phyloP scores from a whole-genome alignment of 2,329 filamentous ascomycete species.

The Fusarium oxysporum region DNA sequence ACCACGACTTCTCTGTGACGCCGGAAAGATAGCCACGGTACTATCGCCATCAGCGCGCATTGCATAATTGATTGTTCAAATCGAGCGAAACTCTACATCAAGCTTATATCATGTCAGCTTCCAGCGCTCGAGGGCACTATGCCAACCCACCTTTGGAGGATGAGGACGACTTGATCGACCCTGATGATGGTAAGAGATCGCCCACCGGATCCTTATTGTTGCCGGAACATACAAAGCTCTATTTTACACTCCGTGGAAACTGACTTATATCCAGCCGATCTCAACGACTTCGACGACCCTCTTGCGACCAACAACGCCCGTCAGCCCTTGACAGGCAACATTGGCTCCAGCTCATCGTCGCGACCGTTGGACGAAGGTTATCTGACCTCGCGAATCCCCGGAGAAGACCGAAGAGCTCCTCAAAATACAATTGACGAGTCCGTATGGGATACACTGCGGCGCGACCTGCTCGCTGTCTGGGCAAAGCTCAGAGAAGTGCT shows the following conservation, averaged over 20 bases:
- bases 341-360: slow-evolving; percentile 70
- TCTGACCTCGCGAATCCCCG: slow-evolving; percentile 88
- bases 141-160: slow-evolving; percentile 71
- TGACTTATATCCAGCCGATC: slow-evolving; percentile 70
- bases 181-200: slow-evolving; percentile 74
- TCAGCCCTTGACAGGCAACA: slow-evolving; percentile 86
- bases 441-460: slow-evolving; percentile 96
- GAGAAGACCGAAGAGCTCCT: slow-evolving; percentile 90
- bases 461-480: slow-evolving; percentile 93
- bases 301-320: slow-evolving; percentile 76
- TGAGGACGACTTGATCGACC: slow-evolving; percentile 78
- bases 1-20: slow-evolving; percentile 2
- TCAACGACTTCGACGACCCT: slow-evolving; percentile 94
- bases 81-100: neutral
- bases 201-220: neutral
- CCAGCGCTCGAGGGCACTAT: slow-evolving; percentile 66
- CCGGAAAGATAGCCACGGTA: neutral
- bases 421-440: slow-evolving; percentile 96
- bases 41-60: neutral
- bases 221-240: neutral
- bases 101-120: slow-evolving; percentile 57
- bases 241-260: neutral
- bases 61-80: neutral
- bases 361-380: slow-evolving; percentile 78
- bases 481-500: slow-evolving; percentile 98